Base-by-base conservation (phyloP, 148 eudicot species). In the Hydrangea macrophylla region DNA sequence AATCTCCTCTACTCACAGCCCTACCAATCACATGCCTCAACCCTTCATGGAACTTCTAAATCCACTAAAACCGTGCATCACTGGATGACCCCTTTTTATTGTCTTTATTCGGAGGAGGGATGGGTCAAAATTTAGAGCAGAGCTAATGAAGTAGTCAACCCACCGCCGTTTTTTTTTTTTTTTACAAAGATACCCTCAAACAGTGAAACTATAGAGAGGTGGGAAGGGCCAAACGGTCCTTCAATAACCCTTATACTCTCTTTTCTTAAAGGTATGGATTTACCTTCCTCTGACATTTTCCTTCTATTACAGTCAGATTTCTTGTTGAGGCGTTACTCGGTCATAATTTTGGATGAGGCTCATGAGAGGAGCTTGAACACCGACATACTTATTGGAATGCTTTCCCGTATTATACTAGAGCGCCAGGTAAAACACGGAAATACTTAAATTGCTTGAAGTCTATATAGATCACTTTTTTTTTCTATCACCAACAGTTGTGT, bases 331-430 rank as follows among this genome's bases (percentile, higher is more conserved):
- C 80, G 80, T 55, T 94, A 94, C 76, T 90, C 99, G 10, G 80
- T 87, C 26, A 65, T 94, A 61, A 86, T 94, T 42, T 78, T 94
- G 88, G 99, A 94, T 77, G 99, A 94, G 80, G 99, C 91, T 81
- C 99, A 94, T 77, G 96, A 90, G 79, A 88, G 99, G 79, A 94
- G 93, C 80, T 76, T 94, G 84, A 89, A 90, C 76, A 94, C 97
- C 7, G 96, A 94, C 74, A 88, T 94, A 69, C 98, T 94, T 55
- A 85, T 89, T 62, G 98, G 98, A 74, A 86, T 90, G 98, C 96
- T 90, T 75, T 94, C 98, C 55, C 90, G 96, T 53, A 77, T 84
- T 64, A 77, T 87, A 72, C 78, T 56, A 69, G 59, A 67, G 78
- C 89, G 98, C 25, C 86, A 85, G 86, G 98, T 93, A 71, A 42